phyloP scores from a whole-genome alignment of 345 rosid genomes.

The Sonneratia alba region DNA sequence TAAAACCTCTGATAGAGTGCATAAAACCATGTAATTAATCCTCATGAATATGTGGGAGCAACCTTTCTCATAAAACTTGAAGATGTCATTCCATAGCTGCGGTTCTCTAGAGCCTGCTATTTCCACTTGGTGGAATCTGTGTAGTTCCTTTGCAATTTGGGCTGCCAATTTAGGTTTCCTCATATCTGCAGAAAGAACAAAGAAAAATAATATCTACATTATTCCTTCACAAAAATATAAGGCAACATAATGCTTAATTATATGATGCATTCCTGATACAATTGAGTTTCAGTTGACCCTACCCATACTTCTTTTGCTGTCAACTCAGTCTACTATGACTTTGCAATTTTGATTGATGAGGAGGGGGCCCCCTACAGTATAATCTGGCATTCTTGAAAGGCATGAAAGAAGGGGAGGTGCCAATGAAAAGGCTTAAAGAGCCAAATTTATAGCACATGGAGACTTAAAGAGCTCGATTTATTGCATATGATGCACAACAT shows the following conservation, averaged over 20 bases:
- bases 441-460: background rate
- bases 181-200: conserved; percentile 49
- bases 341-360: background rate
- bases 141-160: conserved; percentile 80
- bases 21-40: background rate
- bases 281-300: background rate
- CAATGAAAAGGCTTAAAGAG: background rate
- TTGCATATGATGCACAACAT: background rate
- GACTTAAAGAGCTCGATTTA: background rate
- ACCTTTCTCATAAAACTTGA: conserved; percentile 85
- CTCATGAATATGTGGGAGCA: background rate
- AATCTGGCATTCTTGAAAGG: background rate
- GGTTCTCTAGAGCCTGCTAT: conserved; percentile 90
- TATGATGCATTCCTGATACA: background rate
- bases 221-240: background rate
- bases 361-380: background rate
- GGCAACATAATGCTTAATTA: background rate
- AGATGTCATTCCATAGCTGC: conserved; percentile 80
- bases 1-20: background rate
- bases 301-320: background rate
- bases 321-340: background rate
- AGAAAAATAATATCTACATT: background rate
- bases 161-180: conserved; percentile 68
- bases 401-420: background rate
- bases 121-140: conserved; percentile 65